Conservation (phyloP, 1,284 basidiomycete genomes). For the Moesziomyces aphidis region DNA sequence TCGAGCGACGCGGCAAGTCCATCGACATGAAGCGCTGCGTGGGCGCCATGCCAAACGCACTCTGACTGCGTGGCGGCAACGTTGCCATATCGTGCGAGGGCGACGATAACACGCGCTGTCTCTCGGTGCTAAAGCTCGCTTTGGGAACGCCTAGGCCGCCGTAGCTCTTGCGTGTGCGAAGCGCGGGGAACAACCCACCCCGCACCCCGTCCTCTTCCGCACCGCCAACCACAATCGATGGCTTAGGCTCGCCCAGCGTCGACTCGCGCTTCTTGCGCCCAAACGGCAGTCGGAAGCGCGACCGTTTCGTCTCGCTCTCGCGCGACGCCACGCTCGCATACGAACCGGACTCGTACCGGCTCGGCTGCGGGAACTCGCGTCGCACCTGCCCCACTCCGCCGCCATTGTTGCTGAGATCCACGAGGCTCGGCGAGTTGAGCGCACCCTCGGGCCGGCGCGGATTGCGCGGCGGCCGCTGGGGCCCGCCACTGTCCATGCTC, state of each 20-base stretch:
- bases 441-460: conserved; percentile 35
- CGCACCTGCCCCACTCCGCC: not conserved
- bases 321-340: conserved; percentile 8
- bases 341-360: conserved; percentile 6
- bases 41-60: conserved; percentile 47
- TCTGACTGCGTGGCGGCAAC: conserved; percentile 46
- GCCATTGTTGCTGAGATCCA: conserved; percentile 11
- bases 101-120: conserved; percentile 42
- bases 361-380: conserved; percentile 29
- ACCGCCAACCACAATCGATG: conserved; percentile 20
- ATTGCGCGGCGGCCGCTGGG: conserved; percentile 33
- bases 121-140: conserved; percentile 31
- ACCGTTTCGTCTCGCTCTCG: conserved; percentile 18
- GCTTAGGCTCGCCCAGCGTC: conserved; percentile 15
- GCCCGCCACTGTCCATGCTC: conserved; percentile 24
- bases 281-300: conserved; percentile 32
- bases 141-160: conserved; percentile 31
- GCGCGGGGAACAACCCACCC: conserved; percentile 22
- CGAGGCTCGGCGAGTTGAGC: conserved; percentile 22
- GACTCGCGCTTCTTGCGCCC: conserved; percentile 52
- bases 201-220: conserved; percentile 3
- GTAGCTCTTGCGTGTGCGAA: conserved; percentile 34
- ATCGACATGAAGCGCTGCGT: conserved; percentile 43
- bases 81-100: conserved; percentile 15
- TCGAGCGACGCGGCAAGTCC: conserved; percentile 35